phyloP scores from a whole-genome alignment of 2,329 filamentous ascomycete species.

The Epichloe scottii region DNA sequence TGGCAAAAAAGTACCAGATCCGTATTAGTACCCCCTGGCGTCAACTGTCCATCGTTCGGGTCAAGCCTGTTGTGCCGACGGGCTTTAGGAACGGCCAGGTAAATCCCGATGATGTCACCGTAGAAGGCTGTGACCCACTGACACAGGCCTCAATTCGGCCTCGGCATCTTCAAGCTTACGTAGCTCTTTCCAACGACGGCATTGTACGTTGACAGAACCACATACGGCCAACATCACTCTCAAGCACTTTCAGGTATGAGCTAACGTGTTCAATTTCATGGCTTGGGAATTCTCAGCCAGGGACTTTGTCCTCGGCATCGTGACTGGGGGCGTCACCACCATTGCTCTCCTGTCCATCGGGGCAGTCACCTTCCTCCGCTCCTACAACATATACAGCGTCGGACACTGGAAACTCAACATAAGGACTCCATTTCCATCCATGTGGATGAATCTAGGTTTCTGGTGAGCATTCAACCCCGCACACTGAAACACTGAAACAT shows the following conservation, averaged over 20 bases:
- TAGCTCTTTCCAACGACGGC: too few species aligned
- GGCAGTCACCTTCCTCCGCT: constrained; percentile 12
- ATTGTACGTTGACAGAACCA: too few species aligned
- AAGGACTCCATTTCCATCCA: constrained; percentile 30
- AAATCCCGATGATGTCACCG: too few species aligned
- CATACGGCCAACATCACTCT: too few species aligned
- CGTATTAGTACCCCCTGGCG: too few species aligned
- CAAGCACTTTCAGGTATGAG: neutral
- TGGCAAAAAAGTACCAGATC: too few species aligned
- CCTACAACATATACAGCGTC: constrained; percentile 31
- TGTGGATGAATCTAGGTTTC: constrained; percentile 55
- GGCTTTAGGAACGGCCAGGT: too few species aligned
- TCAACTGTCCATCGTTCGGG: too few species aligned
- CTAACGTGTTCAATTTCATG: neutral
- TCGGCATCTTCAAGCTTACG: too few species aligned
- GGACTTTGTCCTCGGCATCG: constrained; percentile 18
- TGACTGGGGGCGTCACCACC: constrained; percentile 13
- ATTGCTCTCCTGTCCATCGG: constrained; percentile 8
- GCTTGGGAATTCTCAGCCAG: constrained; percentile 5
- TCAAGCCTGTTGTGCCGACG: too few species aligned
- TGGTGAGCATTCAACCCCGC: constrained; percentile 30
- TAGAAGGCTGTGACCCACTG: too few species aligned
- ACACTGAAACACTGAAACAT: neutral
- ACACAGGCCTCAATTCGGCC: too few species aligned
- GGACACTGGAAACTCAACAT: constrained; percentile 45